Evolutionary conservation across 495 filamentous ascomycete species (phyloP).

Genomic region (Tetracladium setigerum): DNA sequence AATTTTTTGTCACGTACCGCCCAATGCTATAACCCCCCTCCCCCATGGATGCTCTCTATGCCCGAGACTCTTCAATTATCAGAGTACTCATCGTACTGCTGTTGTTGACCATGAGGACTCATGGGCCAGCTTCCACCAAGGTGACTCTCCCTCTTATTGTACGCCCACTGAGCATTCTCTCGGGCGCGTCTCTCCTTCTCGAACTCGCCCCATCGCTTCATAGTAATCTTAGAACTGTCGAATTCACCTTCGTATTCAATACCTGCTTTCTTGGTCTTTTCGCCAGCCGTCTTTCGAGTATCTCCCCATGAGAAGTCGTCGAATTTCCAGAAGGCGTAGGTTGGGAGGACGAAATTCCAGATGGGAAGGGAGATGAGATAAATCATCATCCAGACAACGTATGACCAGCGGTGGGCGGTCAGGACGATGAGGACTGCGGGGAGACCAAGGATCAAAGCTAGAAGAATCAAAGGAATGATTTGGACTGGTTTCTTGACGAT

Average conservation of each 20-base stretch:
- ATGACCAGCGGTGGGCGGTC: constrained; percentile 90
- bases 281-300: constrained; percentile 89
- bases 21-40: constrained; percentile 7
- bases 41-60: no score
- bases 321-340: constrained; percentile 98
- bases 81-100: constrained; percentile 16
- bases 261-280: constrained; percentile 70
- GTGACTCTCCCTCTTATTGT: constrained; percentile 14
- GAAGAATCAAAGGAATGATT: constrained; percentile 82
- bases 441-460: constrained; percentile 87
- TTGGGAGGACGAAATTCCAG: constrained; percentile 95
- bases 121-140: background rate
- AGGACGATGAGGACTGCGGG: constrained; percentile 90
- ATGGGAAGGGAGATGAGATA: constrained; percentile 90
- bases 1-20: background rate
- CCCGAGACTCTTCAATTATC: constrained; percentile 6
- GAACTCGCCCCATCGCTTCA: constrained; percentile 97
- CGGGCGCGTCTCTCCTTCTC: constrained; percentile 51
- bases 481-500: constrained; percentile 79
- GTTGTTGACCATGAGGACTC: background rate
- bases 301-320: constrained; percentile 99
- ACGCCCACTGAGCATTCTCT: constrained; percentile 12
- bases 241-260: constrained; percentile 92
- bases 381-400: constrained; percentile 94
- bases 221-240: constrained; percentile 94